Base-by-base conservation (phyloP, 2,329 filamentous ascomycete species). In the Hymenoscyphus salicellus region DNA sequence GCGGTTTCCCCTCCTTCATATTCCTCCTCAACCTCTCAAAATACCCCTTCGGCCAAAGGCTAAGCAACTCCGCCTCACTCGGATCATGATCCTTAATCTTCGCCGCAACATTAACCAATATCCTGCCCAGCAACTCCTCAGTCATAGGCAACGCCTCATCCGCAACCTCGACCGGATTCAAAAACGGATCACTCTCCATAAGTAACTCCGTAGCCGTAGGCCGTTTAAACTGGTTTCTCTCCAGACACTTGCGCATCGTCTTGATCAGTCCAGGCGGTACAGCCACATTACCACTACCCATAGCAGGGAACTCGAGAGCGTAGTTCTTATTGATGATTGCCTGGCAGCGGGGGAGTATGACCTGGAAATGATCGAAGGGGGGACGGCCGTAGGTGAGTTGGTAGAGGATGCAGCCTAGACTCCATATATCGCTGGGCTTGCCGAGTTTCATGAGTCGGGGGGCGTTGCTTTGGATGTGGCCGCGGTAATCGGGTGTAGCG, bases 321-420 rank as follows among this genome's bases (percentile, higher is more conserved):
- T 93, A 87, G 63, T 87, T 83, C 77, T 87, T 91, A 76, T 94
- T 91, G 70, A 93, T 91, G 74, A 96, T 95, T 65, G 91, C 91
- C 77, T 92, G 88, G 75, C 96, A 95, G 26, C 92, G 88, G 43
- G 91, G 87, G 80, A 96, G 91, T 73, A 89, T 91, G 77, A 94
- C 95, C 65, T 86, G 82, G 71, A 99, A 96, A 75, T 98, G 93
- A 16, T 89, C 93, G 74, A 99, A 99, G 0, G 95, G 95, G 3
- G 92, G 90, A n/a, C 89, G 84, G n/a, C 95, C 95, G 75, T 99
- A 99, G 0, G 94, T 91, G 91, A 99, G 96, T 76, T 98, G 94
- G 79, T 96, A 99, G 16, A 99, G 82, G 66, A 99, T 98, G 75
- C 95, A 99, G 20, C 95, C 95, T 16, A 99, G 79, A 75, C 90